Conservation (phyloP, 305 asterid species). For the Fraxinus ornus region DNA sequence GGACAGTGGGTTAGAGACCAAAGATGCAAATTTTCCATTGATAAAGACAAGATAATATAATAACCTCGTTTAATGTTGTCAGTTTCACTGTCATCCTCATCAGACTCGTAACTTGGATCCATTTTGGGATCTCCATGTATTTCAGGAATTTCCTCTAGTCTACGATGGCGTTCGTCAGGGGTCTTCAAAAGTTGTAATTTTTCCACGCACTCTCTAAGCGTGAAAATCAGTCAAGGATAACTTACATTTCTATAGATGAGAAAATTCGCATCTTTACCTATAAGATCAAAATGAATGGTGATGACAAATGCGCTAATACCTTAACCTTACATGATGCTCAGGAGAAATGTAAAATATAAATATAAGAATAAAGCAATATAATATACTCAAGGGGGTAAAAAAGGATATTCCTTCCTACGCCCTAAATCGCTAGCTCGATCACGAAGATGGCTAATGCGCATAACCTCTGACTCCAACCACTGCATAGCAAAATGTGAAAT, state of each 20-base stretch:
- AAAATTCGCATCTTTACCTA: background rate
- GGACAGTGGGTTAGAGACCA: background rate
- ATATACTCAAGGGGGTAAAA: slow-evolving; percentile 4
- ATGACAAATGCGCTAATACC: background rate
- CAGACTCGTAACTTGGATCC: slow-evolving; percentile 92
- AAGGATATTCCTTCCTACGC: slow-evolving; percentile 99
- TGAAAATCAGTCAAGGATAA: slow-evolving; percentile 67
- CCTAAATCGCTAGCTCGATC: slow-evolving; percentile 99
- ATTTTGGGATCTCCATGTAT: slow-evolving; percentile 91
- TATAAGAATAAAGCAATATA: background rate
- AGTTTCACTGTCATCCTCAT: slow-evolving; percentile 72
- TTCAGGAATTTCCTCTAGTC: slow-evolving; percentile 83
- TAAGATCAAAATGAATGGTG: background rate
- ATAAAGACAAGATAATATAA: slow-evolving; percentile 2
- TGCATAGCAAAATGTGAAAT: slow-evolving; percentile 39
- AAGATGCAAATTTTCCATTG: background rate
- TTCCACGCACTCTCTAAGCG: slow-evolving; percentile 99
- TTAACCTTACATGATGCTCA: background rate
- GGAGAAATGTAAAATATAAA: background rate
- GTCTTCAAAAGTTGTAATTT: slow-evolving; percentile 85
- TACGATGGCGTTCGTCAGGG: slow-evolving; percentile 91
- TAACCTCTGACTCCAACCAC: slow-evolving; percentile 94
- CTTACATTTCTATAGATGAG: background rate
- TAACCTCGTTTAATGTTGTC: slow-evolving; percentile 74
- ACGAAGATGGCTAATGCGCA: slow-evolving; percentile 94